These are phyloP conservation scores for Epithemia pelagica DNA, from an alignment of 108 stramenopile species.

Conservation along the genomic window DNA sequence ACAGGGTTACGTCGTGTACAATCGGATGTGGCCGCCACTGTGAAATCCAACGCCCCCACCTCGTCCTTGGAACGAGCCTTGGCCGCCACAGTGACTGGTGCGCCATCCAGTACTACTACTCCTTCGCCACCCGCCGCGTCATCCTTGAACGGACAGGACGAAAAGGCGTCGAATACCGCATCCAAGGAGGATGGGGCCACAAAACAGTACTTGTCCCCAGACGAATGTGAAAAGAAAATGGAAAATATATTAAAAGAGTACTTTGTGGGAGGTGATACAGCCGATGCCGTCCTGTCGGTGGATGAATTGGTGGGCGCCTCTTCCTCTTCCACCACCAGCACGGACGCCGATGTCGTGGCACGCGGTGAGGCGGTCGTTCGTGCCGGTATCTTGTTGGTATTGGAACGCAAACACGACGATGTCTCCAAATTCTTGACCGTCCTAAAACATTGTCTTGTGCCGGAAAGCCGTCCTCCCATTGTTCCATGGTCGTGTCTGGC, in stretches of 20 bases:
- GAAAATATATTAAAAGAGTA: conserved; percentile 66
- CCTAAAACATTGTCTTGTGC: conserved; percentile 27
- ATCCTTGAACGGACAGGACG: background rate
- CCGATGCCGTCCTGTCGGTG: conserved; percentile 61
- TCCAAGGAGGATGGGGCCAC: background rate
- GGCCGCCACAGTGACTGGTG: background rate
- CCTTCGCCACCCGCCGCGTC: background rate
- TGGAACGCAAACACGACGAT: conserved; percentile 67
- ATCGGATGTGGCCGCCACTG: background rate
- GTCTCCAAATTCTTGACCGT: conserved; percentile 48
- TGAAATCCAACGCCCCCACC: background rate
- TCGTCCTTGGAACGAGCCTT: background rate
- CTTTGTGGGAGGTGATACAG: conserved; percentile 64
- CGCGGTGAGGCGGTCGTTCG: conserved; percentile 67
- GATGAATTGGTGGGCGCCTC: conserved; percentile 56
- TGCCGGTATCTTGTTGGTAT: conserved; percentile 44
- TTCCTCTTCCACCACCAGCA: background rate
- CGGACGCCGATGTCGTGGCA: conserved; percentile 32
- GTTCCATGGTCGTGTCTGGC: background rate
- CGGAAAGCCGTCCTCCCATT: background rate
- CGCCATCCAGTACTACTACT: background rate
- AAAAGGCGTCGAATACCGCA: background rate
- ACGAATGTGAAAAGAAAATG: conserved; percentile 53
- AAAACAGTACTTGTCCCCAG: conserved; percentile 17
- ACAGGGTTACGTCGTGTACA: background rate